These are phyloP conservation scores for Torrubiella hemipterigena DNA, from an alignment of 2,329 filamentous ascomycete species.

Conservation along the genomic window DNA sequence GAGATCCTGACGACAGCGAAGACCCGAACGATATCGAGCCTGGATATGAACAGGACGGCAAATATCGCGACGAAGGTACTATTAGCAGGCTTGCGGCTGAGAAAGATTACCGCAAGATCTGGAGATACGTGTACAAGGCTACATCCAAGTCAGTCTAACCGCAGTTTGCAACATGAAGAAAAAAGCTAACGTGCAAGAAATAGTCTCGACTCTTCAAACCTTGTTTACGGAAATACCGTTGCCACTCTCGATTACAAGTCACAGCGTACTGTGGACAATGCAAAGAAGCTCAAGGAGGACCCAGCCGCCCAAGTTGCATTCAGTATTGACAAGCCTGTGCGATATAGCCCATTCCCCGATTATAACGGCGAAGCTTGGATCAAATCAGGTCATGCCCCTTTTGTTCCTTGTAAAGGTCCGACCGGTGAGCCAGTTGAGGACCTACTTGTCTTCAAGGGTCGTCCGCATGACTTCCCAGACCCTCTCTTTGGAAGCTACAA, in stretches of 20 bases:
- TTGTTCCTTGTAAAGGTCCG: conserved; percentile 54
- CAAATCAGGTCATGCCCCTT: conserved; percentile 39
- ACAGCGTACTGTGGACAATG: conserved; percentile 19
- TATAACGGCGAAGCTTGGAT: conserved; percentile 56
- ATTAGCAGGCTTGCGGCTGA: conserved; percentile 24
- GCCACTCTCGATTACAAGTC: conserved; percentile 30
- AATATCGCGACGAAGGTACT: conserved; percentile 16
- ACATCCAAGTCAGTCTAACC: conserved; percentile 24
- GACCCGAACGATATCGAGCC: conserved; percentile 21
- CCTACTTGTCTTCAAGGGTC: conserved; percentile 50
- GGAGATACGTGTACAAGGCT: conserved; percentile 26
- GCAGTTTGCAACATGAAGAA: background rate
- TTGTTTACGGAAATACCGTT: conserved; percentile 46
- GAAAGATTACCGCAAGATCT: conserved; percentile 29
- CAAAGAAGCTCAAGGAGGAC: conserved; percentile 18
- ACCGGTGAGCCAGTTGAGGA: conserved; percentile 48
- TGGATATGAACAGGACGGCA: conserved; percentile 24
- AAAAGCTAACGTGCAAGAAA: conserved; percentile 2
- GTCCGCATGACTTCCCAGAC: conserved; percentile 44
- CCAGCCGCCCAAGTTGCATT: conserved; percentile 24
- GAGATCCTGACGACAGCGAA: conserved; percentile 21
- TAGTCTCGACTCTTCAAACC: conserved; percentile 33
- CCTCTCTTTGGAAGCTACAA: conserved; percentile 53
- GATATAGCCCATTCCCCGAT: conserved; percentile 60
- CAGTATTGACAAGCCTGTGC: conserved; percentile 34